Conservation (phyloP, 257 asterid species). For the Cruciata laevipes region DNA sequence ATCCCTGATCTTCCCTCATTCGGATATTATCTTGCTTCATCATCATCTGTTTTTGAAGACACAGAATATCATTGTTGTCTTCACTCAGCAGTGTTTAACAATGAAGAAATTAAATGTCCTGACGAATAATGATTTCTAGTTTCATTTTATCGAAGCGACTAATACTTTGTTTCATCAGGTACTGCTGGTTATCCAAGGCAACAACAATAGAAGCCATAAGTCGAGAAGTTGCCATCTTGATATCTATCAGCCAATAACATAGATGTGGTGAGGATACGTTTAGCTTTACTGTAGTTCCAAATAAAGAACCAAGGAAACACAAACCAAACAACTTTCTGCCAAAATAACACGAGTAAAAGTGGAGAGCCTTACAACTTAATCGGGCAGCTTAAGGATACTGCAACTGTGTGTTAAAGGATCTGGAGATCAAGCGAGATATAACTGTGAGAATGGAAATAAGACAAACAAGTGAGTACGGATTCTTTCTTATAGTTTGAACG, state of each 20-base stretch:
- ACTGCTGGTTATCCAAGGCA: background rate
- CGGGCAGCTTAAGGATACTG: too few relatives aligned
- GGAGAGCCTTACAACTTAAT: too few relatives aligned
- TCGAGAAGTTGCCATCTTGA: background rate
- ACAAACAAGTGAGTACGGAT: too few relatives aligned
- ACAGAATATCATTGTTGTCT: background rate
- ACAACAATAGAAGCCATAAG: background rate
- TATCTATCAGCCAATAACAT: background rate
- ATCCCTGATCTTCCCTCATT: background rate
- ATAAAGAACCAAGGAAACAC: background rate
- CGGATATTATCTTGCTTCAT: background rate
- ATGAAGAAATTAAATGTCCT: conserved; percentile 5
- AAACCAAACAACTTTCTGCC: background rate
- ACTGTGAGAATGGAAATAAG: too few relatives aligned
- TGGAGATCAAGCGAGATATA: too few relatives aligned
- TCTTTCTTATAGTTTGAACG: too few relatives aligned
- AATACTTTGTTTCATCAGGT: background rate
- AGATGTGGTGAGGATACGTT: background rate
- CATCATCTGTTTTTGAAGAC: background rate
- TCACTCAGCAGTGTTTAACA: background rate
- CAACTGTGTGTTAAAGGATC: too few relatives aligned
- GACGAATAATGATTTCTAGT: background rate
- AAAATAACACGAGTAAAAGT: too few relatives aligned
- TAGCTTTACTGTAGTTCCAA: too few relatives aligned
- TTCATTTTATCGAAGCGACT: background rate